Evolutionary conservation across 345 rosid genomes (phyloP).

Genomic region (Eucalyptus erythrocorys): DNA sequence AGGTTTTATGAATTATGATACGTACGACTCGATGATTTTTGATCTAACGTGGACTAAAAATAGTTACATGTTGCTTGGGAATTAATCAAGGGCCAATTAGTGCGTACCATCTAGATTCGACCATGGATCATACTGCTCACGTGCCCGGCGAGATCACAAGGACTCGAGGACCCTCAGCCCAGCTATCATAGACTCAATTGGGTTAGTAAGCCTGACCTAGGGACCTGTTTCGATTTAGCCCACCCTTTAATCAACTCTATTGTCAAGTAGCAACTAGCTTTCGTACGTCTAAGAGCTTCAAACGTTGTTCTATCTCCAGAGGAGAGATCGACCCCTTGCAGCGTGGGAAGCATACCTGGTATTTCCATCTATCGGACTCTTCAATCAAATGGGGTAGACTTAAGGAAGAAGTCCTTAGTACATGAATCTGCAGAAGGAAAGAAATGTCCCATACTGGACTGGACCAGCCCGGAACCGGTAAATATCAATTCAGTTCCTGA

Average conservation of each 20-base stretch:
- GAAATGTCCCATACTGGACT: rapidly evolving
- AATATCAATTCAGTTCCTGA: no score
- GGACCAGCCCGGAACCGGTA: rapidly evolving
- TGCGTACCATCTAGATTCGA: not conserved
- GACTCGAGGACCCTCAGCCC: not conserved
- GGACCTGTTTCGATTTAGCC: no score
- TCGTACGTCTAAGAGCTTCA: no score
- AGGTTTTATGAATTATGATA: not conserved
- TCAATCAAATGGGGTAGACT: no score
- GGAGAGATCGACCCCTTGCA: no score
- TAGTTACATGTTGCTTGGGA: not conserved
- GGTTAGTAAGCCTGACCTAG: not conserved
- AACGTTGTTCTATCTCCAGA: no score
- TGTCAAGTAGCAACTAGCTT: not conserved
- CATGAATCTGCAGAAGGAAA: no score
- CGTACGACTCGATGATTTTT: not conserved
- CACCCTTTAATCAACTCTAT: not conserved
- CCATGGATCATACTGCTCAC: not conserved
- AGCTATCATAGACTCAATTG: not conserved
- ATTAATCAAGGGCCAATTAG: not conserved
- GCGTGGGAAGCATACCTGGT: no score
- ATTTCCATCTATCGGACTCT: no score
- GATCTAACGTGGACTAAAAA: not conserved
- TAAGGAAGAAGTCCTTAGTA: no score
- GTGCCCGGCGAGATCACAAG: not conserved